Percentiles rank a stretch among this genome's conserved stretches.
These are phyloP conservation scores for Saccharomycopsis schoenii DNA, from an alignment of 805 yeast species.

Conservation along the genomic window DNA sequence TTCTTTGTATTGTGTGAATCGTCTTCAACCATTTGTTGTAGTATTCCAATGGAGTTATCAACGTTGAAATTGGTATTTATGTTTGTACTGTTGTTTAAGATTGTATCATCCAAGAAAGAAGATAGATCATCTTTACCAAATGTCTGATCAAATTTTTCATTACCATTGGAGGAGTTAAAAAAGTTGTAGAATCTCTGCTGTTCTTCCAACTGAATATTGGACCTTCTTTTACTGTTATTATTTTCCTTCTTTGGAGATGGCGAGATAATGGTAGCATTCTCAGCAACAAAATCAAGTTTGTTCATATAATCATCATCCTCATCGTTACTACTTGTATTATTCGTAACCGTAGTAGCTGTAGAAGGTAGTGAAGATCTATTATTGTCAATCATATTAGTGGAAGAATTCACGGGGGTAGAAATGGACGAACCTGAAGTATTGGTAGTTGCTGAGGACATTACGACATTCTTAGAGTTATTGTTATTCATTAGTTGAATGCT, in stretches of 20 bases:
- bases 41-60: slow-evolving; percentile 14
- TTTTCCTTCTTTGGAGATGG: background rate
- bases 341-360: background rate
- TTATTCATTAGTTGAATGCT: background rate
- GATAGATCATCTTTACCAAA: slow-evolving; percentile 2
- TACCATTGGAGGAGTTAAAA: background rate
- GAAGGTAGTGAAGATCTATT: background rate
- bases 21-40: slow-evolving; percentile 11
- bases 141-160: background rate
- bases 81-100: background rate
- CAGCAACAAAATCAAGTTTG: background rate
- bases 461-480: background rate
- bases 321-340: background rate
- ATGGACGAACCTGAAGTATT: background rate
- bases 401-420: slow-evolving; percentile 1
- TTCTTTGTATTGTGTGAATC: background rate
- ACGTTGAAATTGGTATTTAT: background rate
- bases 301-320: background rate
- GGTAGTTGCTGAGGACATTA: background rate
- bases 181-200: background rate
- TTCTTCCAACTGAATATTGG: background rate
- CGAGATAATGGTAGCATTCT: background rate
- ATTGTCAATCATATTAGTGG: background rate
- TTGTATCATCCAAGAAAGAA: slow-evolving; percentile 1
- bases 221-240: background rate